phyloP scores from a whole-genome alignment of 352 stramenopile genomes.

The Globisporangium abappressorium region DNA sequence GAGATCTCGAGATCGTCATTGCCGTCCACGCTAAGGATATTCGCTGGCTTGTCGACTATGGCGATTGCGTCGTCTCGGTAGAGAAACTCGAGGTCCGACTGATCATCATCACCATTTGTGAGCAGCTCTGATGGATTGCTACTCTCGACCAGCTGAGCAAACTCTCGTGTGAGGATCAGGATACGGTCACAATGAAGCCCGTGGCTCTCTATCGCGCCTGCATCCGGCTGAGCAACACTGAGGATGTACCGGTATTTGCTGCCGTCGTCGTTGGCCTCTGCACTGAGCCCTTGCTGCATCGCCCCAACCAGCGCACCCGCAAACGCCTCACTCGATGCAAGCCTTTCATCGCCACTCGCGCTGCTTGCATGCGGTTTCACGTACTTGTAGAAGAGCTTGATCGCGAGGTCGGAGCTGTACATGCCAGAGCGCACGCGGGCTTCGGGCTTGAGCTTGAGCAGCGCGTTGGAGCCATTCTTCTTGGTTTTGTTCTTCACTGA shows the following conservation, averaged over 20 bases:
- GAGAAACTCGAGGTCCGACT: constrained; percentile 26
- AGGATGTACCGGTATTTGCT: constrained; percentile 26
- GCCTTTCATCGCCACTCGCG: not conserved
- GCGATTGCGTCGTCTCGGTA: constrained; percentile 51
- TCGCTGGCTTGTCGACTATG: constrained; percentile 59
- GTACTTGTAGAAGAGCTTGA: constrained; percentile 20
- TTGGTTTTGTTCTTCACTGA: not conserved
- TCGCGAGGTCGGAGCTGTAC: constrained; percentile 17
- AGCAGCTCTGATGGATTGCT: constrained; percentile 1
- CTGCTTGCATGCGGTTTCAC: not conserved
- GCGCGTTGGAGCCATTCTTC: not conserved
- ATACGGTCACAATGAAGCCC: constrained; percentile 37
- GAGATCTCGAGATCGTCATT: constrained; percentile 34
- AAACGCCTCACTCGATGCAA: not conserved
- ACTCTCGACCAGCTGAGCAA: constrained; percentile 18
- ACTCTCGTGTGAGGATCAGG: constrained; percentile 43
- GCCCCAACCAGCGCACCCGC: not conserved
- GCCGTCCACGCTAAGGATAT: constrained; percentile 59
- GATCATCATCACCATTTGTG: not conserved
- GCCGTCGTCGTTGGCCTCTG: not conserved
- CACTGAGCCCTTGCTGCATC: constrained; percentile 6
- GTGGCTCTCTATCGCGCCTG: constrained; percentile 12
- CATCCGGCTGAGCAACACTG: constrained; percentile 26
- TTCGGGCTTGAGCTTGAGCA: constrained; percentile 19
- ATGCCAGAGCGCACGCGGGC: not conserved